A percentile compares a stretch with the other conserved stretches of the same genome.
phyloP scores from a whole-genome alignment of 2,329 filamentous ascomycete species.

The Cladosporium colombiae region DNA sequence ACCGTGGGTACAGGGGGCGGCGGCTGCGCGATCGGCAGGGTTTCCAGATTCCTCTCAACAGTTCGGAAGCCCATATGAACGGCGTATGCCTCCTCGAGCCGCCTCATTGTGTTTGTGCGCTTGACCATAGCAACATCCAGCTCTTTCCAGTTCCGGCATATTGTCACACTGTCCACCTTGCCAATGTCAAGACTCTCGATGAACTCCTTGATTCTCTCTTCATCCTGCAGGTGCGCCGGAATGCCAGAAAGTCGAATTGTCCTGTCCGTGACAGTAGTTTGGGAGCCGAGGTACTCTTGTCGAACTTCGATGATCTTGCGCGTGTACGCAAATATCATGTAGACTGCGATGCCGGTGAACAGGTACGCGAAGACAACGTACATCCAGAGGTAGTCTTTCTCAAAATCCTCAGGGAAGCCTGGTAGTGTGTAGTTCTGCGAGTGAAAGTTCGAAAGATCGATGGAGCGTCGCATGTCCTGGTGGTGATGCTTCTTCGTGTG shows the following conservation, averaged over 20 bases:
- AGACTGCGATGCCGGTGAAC: constrained; percentile 79
- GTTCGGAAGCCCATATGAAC: constrained; percentile 65
- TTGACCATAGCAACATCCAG: constrained; percentile 73
- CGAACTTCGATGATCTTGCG: constrained; percentile 80
- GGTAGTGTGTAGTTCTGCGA: constrained; percentile 19
- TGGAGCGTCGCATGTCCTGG: constrained; percentile 18
- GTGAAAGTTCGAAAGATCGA: constrained; percentile 23
- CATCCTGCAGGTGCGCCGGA: constrained; percentile 73
- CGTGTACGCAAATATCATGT: constrained; percentile 80
- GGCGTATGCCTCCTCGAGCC: constrained; percentile 82
- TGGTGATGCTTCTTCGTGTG: constrained; percentile 23
- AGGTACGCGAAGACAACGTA: constrained; percentile 95
- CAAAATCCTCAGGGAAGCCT: constrained; percentile 30
- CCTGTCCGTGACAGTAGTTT: constrained; percentile 92
- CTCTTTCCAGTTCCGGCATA: constrained; percentile 84
- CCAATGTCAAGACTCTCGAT: constrained; percentile 88
- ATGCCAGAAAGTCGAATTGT: constrained; percentile 92
- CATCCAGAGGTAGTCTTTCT: constrained; percentile 76
- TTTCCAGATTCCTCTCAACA: constrained; percentile 50
- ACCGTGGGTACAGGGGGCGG: constrained; percentile 38
- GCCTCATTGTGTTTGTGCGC: constrained; percentile 65
- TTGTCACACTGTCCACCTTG: constrained; percentile 79
- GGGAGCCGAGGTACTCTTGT: constrained; percentile 88
- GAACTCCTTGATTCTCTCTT: constrained; percentile 80
- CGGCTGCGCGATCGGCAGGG: constrained; percentile 54